Percentiles rank a stretch among this genome's conserved stretches.
Evolutionary conservation across 768 basidiomycete species (phyloP).

Genomic region (Kwoniella dejecticola): DNA sequence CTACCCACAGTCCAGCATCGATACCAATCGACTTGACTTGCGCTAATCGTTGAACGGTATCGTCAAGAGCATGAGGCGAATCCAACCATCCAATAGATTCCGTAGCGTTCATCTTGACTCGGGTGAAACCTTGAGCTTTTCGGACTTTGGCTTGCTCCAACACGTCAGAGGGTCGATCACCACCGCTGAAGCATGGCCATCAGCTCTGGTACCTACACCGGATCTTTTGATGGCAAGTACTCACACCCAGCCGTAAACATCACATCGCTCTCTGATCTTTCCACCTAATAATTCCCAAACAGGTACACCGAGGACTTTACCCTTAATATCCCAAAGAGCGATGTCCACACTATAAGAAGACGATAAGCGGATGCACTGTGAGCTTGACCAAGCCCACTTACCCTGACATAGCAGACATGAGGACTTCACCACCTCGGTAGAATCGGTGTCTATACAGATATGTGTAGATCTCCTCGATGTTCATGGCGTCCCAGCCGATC

Average conservation of each 20-base stretch:
- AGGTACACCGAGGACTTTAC: slow-evolving; percentile 69
- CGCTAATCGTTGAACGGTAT: slow-evolving; percentile 50
- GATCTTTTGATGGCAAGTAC: neutral
- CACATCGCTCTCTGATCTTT: slow-evolving; percentile 63
- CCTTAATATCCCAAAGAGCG: slow-evolving; percentile 68
- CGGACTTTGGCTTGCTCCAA: slow-evolving; percentile 51
- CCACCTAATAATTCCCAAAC: slow-evolving; percentile 71
- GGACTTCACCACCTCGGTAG: slow-evolving; percentile 70
- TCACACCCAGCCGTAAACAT: slow-evolving; percentile 47
- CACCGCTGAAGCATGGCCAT: slow-evolving; percentile 24
- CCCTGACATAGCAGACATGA: slow-evolving; percentile 62
- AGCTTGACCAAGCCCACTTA: slow-evolving; percentile 24
- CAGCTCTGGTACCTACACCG: neutral
- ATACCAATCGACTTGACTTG: slow-evolving; percentile 51
- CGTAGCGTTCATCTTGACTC: slow-evolving; percentile 53
- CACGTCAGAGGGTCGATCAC: slow-evolving; percentile 52
- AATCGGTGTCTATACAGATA: slow-evolving; percentile 68
- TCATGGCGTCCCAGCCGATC: slow-evolving; percentile 63
- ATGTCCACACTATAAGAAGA: slow-evolving; percentile 31
- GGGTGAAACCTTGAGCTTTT: slow-evolving; percentile 52
- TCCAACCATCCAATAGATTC: slow-evolving; percentile 53
- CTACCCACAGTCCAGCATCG: slow-evolving; percentile 50
- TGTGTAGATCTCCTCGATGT: slow-evolving; percentile 67
- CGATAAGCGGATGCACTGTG: too few species aligned
- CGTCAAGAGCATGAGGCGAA: slow-evolving; percentile 51